Evolutionary conservation across 1,139 yeast genomes (phyloP).

Genomic region (Yamadazyma membranifaciens): DNA sequence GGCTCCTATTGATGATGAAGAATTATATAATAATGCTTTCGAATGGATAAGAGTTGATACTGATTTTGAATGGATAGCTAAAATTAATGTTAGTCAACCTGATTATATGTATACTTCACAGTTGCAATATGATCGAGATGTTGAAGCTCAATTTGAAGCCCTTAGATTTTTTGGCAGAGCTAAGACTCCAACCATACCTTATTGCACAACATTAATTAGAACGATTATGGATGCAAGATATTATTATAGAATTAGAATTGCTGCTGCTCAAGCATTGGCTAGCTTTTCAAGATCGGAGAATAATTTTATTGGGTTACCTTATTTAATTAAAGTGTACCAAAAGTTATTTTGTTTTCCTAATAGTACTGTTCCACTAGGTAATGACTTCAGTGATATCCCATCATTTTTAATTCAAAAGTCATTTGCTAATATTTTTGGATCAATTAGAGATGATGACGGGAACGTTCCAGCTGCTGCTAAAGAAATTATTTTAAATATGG

Average conservation of each 20-base stretch:
- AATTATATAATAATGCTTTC: constrained; percentile 72
- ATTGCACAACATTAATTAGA: constrained; percentile 76
- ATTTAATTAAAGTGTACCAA: constrained; percentile 69
- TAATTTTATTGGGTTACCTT: constrained; percentile 69
- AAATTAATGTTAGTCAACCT: constrained; percentile 78
- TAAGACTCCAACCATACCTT: constrained; percentile 56
- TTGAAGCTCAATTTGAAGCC: constrained; percentile 91
- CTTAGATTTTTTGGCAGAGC: constrained; percentile 66
- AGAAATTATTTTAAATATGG: constrained; percentile 63
- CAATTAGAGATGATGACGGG: constrained; percentile 61
- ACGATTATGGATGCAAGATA: constrained; percentile 84
- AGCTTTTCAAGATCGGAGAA: constrained; percentile 60
- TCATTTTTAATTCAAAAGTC: constrained; percentile 68
- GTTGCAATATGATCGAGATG: constrained; percentile 90
- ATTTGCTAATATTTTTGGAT: constrained; percentile 61
- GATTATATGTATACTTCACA: constrained; percentile 96
- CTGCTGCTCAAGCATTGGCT: constrained; percentile 82
- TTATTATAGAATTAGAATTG: constrained; percentile 83
- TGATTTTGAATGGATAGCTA: constrained; percentile 95
- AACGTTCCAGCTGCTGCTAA: constrained; percentile 65
- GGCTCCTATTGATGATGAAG: constrained; percentile 68
- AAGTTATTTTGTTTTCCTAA: constrained; percentile 70
- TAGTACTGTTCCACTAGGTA: constrained; percentile 68
- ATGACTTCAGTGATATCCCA: constrained; percentile 72
- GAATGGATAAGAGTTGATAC: constrained; percentile 98